Base-by-base conservation (phyloP, 2,329 filamentous ascomycete genomes). In the Pyrenophora tritici-repentis region DNA sequence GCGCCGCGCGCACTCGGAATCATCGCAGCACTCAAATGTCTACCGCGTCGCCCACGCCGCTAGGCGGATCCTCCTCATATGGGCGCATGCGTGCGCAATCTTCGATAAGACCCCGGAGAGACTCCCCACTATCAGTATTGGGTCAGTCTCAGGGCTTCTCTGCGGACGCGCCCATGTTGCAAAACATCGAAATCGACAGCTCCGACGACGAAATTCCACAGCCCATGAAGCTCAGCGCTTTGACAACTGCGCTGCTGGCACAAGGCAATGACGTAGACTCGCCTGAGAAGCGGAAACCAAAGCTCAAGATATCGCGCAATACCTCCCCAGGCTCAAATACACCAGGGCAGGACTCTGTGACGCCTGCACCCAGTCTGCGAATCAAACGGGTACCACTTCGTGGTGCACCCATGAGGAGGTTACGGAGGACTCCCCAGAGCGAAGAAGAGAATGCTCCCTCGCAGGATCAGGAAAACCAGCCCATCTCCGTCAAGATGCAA, bases 211-310 rank as follows among this genome's bases (percentile, higher is more conserved):
- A 97, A 75, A 90, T 95, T 22, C 88, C 90, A 62, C 67, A 76
- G 45, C 91, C 91, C 65, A 91, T 94, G 84, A 95, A 94, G 77
- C 88, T 97, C 71, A 97, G 91, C 71, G 91, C 92, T 65, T 84
- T 94, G 61, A 96, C 93, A 41, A 93, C 94, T 70, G 92, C 91
- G 16, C 80, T 97, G 13, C 81, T 97, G 41, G 74, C 74, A 17
- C 78, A 80, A 47, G 48, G 48, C 33, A 75, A 78, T 50, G 78
- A 78, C 33, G 63, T 73, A 66, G 69, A 65, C 17, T 74, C 72
- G 31, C 72, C 73, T 6, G 68, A 73, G 43, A 72, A 68, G 59
- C 59, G 70, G 33, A 71, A 68, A 51, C 70, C 69, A 3, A 75
- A 74, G 59, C 55, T 75, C 42, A 64, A 66, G 39, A 73, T 75